These are phyloP conservation scores for Geotrichum siamense DNA, from an alignment of 1,139 yeast species.

Conservation along the genomic window DNA sequence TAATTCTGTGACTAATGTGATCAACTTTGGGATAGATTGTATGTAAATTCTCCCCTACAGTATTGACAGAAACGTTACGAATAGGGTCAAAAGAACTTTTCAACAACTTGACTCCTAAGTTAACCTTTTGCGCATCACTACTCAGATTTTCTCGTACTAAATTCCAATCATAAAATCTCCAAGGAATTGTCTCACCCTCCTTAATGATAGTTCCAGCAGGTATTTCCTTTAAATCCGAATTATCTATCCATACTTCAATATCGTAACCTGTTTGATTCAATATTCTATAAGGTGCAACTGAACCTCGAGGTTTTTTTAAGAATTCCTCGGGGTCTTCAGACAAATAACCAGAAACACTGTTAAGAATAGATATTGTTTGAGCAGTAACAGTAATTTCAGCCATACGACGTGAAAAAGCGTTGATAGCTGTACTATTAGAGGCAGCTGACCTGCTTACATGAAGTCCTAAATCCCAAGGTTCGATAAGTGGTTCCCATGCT, in stretches of 20 bases:
- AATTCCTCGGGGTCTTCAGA: slow-evolving; percentile 55
- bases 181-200: slow-evolving; percentile 52
- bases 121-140: slow-evolving; percentile 53
- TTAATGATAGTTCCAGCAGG: slow-evolving; percentile 32
- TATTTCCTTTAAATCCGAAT: slow-evolving; percentile 26
- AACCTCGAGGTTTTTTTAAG: slow-evolving; percentile 59
- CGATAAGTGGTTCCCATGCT: slow-evolving; percentile 93
- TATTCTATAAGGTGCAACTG: slow-evolving; percentile 59
- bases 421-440: slow-evolving; percentile 46
- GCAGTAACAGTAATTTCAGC: slow-evolving; percentile 82
- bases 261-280: slow-evolving; percentile 80
- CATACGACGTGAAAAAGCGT: slow-evolving; percentile 61
- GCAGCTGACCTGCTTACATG: slow-evolving; percentile 49
- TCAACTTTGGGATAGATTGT: slow-evolving; percentile 56
- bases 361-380: slow-evolving; percentile 43
- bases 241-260: slow-evolving; percentile 68
- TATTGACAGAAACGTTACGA: slow-evolving; percentile 55
- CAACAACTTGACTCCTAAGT: slow-evolving; percentile 53
- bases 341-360: slow-evolving; percentile 52
- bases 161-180: slow-evolving; percentile 97
- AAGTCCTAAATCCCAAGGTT: slow-evolving; percentile 76
- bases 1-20: slow-evolving; percentile 64
- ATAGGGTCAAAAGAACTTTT: slow-evolving; percentile 51
- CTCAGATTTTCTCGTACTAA: slow-evolving; percentile 72
- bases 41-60: slow-evolving; percentile 78